These are phyloP conservation scores for Volvox carteri DNA, from an alignment of 163 green algal genomes.

Conservation along the genomic window DNA sequence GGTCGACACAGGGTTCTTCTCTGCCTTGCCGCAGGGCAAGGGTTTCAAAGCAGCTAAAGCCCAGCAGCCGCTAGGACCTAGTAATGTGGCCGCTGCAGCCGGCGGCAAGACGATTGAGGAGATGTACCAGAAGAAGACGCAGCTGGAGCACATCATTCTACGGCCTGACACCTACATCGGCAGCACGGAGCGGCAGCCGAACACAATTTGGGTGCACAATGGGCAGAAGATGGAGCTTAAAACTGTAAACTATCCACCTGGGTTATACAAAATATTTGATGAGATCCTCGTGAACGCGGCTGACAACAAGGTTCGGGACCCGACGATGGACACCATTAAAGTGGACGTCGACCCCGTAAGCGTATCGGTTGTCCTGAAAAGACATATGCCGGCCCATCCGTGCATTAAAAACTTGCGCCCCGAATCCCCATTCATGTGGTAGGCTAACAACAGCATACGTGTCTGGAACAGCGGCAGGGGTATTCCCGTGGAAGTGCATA, in stretches of 20 bases:
- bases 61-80: conserved; percentile 37
- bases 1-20: not conserved
- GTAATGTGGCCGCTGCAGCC: not conserved
- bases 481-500: conserved; percentile 97
- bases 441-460: conserved; percentile 81
- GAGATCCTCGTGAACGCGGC: conserved; percentile 99
- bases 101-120: conserved; percentile 88
- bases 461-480: conserved; percentile 98
- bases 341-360: conserved; percentile 90
- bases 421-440: not conserved
- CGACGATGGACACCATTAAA: conserved; percentile 93
- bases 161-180: conserved; percentile 99
- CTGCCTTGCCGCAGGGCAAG: not conserved
- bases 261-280: conserved; percentile 99
- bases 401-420: not conserved
- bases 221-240: conserved; percentile 83
- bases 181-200: conserved; percentile 85
- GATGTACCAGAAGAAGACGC: conserved; percentile 97
- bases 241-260: conserved; percentile 88
- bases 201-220: conserved; percentile 95
- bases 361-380: not conserved
- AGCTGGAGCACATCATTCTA: conserved; percentile 99
- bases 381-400: not conserved
- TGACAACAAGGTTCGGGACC: conserved; percentile 97
- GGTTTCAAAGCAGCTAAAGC: conserved; percentile 27